Evolutionary conservation across 129 eudicot species (phyloP), one percentile per base, ranked within the genome.

Genomic region (Escallonia herrerae): DNA sequence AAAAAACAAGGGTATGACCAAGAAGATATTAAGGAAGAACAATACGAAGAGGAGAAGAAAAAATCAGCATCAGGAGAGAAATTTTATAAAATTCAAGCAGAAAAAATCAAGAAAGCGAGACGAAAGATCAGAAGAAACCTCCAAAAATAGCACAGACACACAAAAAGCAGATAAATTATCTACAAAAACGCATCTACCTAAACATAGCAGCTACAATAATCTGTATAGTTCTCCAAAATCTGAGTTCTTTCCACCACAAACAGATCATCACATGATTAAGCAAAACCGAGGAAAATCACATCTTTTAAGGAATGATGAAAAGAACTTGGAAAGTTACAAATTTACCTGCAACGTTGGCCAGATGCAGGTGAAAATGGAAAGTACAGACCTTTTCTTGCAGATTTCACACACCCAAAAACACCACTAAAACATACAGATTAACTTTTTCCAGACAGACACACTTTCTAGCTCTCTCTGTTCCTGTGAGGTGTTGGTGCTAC

Each of bases 371-470:
- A 50, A 44, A 59, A 65, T n/a, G 43, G 51, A 0, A 65, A 65
- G 43, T 55, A 52, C 40, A 65, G 44, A 65, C 40, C 50, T 52
- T 65, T 55, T 37, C 4, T 22, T 65, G 61, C 72, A 65, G 66
- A 62, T 65, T 65, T 73, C 39, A 12, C 3, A 45, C 13, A 54
- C 50, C 40, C 10, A 68, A 44, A 42, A 48, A 33, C 11, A 67
- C 15, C 47, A 63, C 54, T 45, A 7, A n/a, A 22, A 38, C 2
- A 11, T 42, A 62, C n/a, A n/a, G n/a, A n/a, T n/a, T n/a, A n/a
- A 50, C 4, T 43, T 43, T 68, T 70, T 48, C 54, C 56, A 14
- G 67, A 70, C 43, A 52, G 33, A 22, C 33, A 22, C 33, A 22
- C 33, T 22, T 22, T 22, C 33, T 22, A 22, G 33, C 33, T 22